Conservation (phyloP, 2,329 filamentous ascomycete species). For the Nemania sp. region DNA sequence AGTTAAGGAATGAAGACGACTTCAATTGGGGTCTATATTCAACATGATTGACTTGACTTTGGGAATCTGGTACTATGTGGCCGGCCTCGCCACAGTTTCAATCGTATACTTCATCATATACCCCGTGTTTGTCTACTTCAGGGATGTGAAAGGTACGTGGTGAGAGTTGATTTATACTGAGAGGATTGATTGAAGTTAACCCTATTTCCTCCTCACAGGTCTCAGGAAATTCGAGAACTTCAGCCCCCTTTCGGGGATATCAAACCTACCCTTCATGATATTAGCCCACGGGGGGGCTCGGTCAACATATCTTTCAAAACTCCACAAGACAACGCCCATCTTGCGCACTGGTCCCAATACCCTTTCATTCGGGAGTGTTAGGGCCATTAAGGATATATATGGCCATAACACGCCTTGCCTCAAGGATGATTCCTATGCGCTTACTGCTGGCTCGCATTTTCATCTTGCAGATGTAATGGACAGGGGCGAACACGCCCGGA, state of each 20-base stretch:
- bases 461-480: constrained; percentile 25
- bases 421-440: constrained; percentile 20
- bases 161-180: neutral
- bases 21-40: no score
- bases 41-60: neutral
- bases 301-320: constrained; percentile 5
- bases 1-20: no score
- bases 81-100: constrained; percentile 6
- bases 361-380: constrained; percentile 18
- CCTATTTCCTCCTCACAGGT: neutral
- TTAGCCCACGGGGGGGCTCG: constrained; percentile 15
- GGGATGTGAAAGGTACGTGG: constrained; percentile 12
- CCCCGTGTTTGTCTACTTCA: constrained; percentile 19
- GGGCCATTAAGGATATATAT: constrained; percentile 25
- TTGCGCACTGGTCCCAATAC: constrained; percentile 20
- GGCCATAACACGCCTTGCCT: constrained; percentile 21
- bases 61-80: constrained; percentile 11
- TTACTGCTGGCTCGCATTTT: constrained; percentile 14
- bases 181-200: neutral
- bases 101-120: constrained; percentile 18
- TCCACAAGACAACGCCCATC: constrained; percentile 14
- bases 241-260: constrained; percentile 19
- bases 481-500: constrained; percentile 19
- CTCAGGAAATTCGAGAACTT: constrained; percentile 22
- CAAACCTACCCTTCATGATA: constrained; percentile 22